Evolutionary conservation across 2,329 filamentous ascomycete genomes (phyloP).

Genomic region (Ophiostoma sp.): DNA sequence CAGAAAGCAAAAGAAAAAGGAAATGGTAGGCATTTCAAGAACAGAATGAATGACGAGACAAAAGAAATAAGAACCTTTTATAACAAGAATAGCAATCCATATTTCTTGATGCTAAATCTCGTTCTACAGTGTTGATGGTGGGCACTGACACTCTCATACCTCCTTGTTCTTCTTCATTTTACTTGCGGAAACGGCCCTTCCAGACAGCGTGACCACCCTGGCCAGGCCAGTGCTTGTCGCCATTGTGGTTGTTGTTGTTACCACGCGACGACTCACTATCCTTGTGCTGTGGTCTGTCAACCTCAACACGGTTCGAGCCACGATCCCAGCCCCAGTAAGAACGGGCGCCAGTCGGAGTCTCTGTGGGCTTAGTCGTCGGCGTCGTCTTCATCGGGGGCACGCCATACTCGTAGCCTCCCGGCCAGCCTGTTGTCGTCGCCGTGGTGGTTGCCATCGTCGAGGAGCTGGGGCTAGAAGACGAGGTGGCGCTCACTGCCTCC

Average conservation of each 20-base stretch:
- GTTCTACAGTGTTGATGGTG: not conserved
- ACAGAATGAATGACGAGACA: not conserved
- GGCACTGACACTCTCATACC: not conserved
- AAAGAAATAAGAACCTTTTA: not conserved
- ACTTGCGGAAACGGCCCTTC: slow-evolving; percentile 17
- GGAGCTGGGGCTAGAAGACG: not conserved
- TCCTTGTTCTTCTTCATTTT: not conserved
- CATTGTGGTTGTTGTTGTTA: not conserved
- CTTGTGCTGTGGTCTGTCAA: not conserved
- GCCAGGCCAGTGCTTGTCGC: slow-evolving; percentile 1
- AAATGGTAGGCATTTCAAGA: not conserved
- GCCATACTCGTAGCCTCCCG: slow-evolving; percentile 28
- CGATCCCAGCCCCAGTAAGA: slow-evolving; percentile 19
- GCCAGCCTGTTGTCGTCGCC: slow-evolving; percentile 17
- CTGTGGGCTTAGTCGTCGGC: not conserved
- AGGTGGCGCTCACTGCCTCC: not conserved
- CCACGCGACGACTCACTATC: not conserved
- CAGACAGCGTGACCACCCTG: slow-evolving; percentile 9
- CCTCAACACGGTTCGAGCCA: slow-evolving; percentile 11
- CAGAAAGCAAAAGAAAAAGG: not conserved
- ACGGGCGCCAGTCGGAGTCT: not conserved
- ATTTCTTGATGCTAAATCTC: not conserved
- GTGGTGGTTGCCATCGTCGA: not conserved
- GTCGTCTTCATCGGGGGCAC: slow-evolving; percentile 7
- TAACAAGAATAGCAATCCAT: not conserved